Evolutionary conservation across 2,329 filamentous ascomycete species (phyloP), one percentile per base, ranked within the genome.

Genomic region (Penicillium concentricum): DNA sequence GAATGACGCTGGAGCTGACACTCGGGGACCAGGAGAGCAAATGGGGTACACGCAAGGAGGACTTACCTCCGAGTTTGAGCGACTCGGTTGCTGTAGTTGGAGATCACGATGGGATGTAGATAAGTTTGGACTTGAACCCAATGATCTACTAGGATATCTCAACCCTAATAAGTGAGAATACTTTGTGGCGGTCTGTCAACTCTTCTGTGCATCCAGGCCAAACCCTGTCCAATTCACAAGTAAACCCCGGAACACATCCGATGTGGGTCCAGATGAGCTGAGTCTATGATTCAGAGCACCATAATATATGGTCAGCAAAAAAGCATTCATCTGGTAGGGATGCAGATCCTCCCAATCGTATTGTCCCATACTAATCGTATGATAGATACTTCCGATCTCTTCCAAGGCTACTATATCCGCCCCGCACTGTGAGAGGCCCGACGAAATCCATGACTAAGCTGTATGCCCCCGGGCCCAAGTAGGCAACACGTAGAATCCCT

Each of bases 1-100:
- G 87, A 2, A 82, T 82, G 42, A 79, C 84, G 60, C 75, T 90
- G 44, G 85, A 88, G 51, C 72, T 90, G 51, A 82, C 78, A 2
- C 73, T 90, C 7, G 87, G 87, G 0, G 71, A 69, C 18, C 77
- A 78, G 34, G 87, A 89, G 72, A 88, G 86, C 67, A 60, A 67
- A 0, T 90, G 87, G 87, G 87, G 87, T 0, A 87, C 82, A 0
- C 67, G 70, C 6, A 70, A 80, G 16, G 74, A 78, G 56, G 86
- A 89, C 68, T 69, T 88, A 48, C 87, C 87, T 44, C 87, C 87
- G 2, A 67, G 64, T 55, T 24, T 66, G 41, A 66, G 62, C 38
- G 61, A 66, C 28, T 45, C 43, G 13, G 12, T 64, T 35, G 52
- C 32, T 52, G 46, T 39, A 32, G 30, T 18, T 54, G 55, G 50